These are phyloP conservation scores for Phyllostachys edulis DNA, from an alignment of 176 grass and related monocot genomes.

Conservation along the genomic window DNA sequence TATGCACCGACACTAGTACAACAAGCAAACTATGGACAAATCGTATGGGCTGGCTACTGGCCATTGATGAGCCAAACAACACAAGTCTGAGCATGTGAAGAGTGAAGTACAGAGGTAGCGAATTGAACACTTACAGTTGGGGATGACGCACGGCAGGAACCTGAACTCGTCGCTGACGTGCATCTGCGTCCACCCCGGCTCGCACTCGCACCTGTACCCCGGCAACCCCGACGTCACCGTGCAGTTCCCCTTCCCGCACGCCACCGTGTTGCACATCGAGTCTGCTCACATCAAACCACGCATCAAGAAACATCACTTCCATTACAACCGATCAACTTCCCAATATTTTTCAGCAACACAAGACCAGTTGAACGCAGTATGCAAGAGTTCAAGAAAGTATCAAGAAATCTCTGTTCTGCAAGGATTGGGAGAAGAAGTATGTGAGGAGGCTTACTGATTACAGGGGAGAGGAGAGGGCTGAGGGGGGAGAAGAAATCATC, in stretches of 20 bases:
- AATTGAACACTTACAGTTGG: slow-evolving; percentile 59
- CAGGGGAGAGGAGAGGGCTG: slow-evolving; percentile 54
- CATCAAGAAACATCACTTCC: neutral
- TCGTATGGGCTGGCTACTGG: neutral
- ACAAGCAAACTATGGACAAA: neutral
- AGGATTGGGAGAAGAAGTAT: neutral
- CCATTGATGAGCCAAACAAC: slow-evolving; percentile 7
- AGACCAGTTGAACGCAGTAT: neutral
- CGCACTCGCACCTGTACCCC: slow-evolving; percentile 76
- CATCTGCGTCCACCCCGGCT: slow-evolving; percentile 75
- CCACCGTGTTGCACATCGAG: slow-evolving; percentile 53
- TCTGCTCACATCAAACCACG: slow-evolving; percentile 25
- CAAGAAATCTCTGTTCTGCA: neutral
- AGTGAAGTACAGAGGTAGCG: neutral
- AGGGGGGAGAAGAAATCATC: slow-evolving; percentile 70
- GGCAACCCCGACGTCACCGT: slow-evolving; percentile 27
- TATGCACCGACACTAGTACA: neutral
- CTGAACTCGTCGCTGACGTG: slow-evolving; percentile 55
- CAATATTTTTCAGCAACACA: neutral
- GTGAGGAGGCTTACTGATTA: slow-evolving; percentile 39
- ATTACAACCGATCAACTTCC: neutral
- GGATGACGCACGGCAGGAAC: slow-evolving; percentile 87
- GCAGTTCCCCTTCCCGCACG: slow-evolving; percentile 85
- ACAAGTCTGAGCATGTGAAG: neutral
- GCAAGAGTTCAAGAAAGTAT: neutral